Evolutionary conservation across 225 moss, liverwort and hornwort species (phyloP), one percentile per base, ranked within the genome.

Genomic region (Marchantia paleacea): DNA sequence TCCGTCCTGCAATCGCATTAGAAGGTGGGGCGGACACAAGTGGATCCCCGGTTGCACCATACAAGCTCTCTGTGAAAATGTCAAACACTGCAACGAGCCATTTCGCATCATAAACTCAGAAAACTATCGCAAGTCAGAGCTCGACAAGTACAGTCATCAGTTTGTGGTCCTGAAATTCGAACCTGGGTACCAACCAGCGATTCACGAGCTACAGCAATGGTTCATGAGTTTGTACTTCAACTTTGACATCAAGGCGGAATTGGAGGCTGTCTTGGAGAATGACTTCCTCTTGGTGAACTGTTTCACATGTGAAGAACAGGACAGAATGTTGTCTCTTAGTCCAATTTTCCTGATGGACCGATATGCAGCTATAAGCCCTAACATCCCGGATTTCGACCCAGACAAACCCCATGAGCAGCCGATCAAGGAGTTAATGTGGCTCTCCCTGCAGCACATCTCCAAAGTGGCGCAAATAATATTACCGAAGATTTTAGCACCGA

Each of bases 101-200:
- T 64, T 64, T 24, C 64, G n/a, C n/a, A 64, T 64, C 7, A 15
- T 64, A 3, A 64, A 64, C n/a, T 64, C 64, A 9, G 24, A 64
- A n/a, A 64, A 64, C 18, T 64, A 19, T 9, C 64, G 64, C n/a
- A 64, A 64, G n/a, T 18, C 64, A 7, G 64, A 64, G 64, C 64
- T 64, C 64, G 64, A 64, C 22, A 24, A 64, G 11, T n/a, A 64
- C 64, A 64, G 64, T 64, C 22, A 24, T 20, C 64, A 64, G 64
- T 64, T 64, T 24, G 64, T 64, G 64, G 22, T 64, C 20, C 64
- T 64, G 64, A 64, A 64, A n/a, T 64, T 64, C 24, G 64, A 64
- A 7, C 64, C 64, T 24, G n/a, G 64, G 3, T 64, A 64, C 24
- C 64, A 64, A n/a, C 64, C 64, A 24, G n/a, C 22, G 9, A 64